These are phyloP conservation scores for Artemisia annua DNA, from an alignment of 129 eudicot genomes.

Conservation along the genomic window DNA sequence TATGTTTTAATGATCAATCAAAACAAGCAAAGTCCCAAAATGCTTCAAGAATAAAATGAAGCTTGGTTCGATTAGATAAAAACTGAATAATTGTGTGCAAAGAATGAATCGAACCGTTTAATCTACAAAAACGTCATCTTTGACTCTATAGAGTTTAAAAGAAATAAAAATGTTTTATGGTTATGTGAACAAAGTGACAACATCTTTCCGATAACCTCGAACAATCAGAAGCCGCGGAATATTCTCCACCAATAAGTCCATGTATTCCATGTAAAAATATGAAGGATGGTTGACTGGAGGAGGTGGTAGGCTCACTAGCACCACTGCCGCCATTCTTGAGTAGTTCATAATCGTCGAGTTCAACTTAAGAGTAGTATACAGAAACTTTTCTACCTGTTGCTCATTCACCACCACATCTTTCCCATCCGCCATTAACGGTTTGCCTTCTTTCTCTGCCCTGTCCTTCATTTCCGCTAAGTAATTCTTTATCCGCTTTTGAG, in stretches of 20 bases:
- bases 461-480: conserved; percentile 69
- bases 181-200: conserved; percentile 83
- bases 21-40: neutral
- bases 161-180: neutral
- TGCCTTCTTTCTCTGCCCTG: conserved; percentile 42
- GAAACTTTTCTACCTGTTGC: conserved; percentile 90
- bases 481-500: conserved; percentile 65
- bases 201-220: conserved; percentile 91
- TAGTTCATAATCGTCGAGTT: conserved; percentile 74
- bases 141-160: conserved; percentile 20
- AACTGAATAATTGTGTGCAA: conserved; percentile 39
- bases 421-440: conserved; percentile 78
- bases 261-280: conserved; percentile 92
- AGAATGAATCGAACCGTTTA: conserved; percentile 45
- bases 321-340: conserved; percentile 99
- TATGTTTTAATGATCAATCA: neutral
- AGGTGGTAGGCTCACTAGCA: conserved; percentile 91
- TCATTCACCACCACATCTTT: conserved; percentile 72
- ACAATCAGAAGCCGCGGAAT: conserved; percentile 95
- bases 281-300: conserved; percentile 91
- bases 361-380: conserved; percentile 78
- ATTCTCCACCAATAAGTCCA: conserved; percentile 96
- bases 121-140: conserved; percentile 32
- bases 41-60: conserved; percentile 20
- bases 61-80: conserved; percentile 22